phyloP scores from a whole-genome alignment of 768 basidiomycete genomes.

The Xerocomellus intermedius region DNA sequence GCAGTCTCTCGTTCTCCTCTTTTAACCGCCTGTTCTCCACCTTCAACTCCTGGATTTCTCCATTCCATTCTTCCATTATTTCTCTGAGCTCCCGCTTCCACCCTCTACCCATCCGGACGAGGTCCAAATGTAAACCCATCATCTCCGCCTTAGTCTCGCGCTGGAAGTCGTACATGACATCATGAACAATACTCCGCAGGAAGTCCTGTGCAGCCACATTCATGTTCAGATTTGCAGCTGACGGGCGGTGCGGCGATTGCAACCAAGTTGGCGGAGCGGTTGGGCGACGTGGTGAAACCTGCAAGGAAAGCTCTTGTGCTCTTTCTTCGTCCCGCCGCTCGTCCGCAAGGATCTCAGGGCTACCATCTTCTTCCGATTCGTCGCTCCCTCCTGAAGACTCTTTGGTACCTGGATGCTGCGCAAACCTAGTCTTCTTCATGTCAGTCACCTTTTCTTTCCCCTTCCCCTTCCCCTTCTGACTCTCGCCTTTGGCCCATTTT shows the following conservation, averaged over 20 bases:
- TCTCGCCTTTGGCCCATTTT: slow-evolving; percentile 47
- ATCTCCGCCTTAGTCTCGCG: slow-evolving; percentile 69
- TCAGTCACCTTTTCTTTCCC: slow-evolving; percentile 22
- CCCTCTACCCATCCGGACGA: slow-evolving; percentile 66
- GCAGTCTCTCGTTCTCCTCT: slow-evolving; percentile 65
- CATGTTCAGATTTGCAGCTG: slow-evolving; percentile 24
- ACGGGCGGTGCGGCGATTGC: slow-evolving; percentile 39
- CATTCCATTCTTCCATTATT: slow-evolving; percentile 59
- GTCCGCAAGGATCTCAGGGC: neutral
- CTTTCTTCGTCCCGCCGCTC: slow-evolving; percentile 20
- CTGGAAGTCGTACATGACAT: slow-evolving; percentile 73
- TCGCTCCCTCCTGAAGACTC: slow-evolving; percentile 24
- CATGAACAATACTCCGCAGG: slow-evolving; percentile 61
- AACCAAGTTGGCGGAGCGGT: slow-evolving; percentile 37
- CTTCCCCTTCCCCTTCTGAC: slow-evolving; percentile 29
- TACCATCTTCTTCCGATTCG: slow-evolving; percentile 7
- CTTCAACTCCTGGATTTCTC: slow-evolving; percentile 48
- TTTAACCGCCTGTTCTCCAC: slow-evolving; percentile 52
- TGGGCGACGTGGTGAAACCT: slow-evolving; percentile 56
- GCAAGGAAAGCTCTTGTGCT: slow-evolving; percentile 45
- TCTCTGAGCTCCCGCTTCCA: slow-evolving; percentile 66
- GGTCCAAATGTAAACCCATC: slow-evolving; percentile 70
- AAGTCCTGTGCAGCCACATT: slow-evolving; percentile 50
- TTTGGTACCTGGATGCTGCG: slow-evolving; percentile 23
- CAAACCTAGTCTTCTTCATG: slow-evolving; percentile 50